Evolutionary conservation across 352 stramenopile genomes (phyloP), one percentile per base, ranked within the genome.

Genomic region (Phytophthora foliorum): DNA sequence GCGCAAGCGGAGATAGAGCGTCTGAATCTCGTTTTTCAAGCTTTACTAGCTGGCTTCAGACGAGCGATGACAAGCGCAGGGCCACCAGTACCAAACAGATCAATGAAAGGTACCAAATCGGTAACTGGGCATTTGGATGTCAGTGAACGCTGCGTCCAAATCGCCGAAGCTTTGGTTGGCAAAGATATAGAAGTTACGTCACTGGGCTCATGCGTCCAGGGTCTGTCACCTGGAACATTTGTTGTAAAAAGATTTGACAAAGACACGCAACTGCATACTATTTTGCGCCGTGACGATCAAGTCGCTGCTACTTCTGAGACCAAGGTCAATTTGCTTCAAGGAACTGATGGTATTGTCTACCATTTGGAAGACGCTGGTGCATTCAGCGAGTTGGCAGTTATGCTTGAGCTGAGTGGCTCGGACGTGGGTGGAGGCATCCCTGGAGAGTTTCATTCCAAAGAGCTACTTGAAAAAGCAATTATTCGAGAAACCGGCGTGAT

Each of bases 401-500:
- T 80, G 51, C 64, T 80, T 8, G 68, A 77, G 42, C 32, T 75
- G 11, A 75, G 60, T 53, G 63, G 69, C 17, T 77, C 56, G 7
- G 72, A 71, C 29, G 38, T 73, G 3, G 27, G 64, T 41, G 55
- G 64, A 52, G 61, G 46, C 19, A 66, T 75, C 29, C 49, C 63
- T 25, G 68, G 72, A 16, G 72, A 75, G 7, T 80, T 80, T 59
- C 69, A 69, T 22, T 80, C 72, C 1, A 80, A 80, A 55, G 69
- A 80, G 44, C 53, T 80, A 19, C 72, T 80, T 4, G 72, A 80
- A 60, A 75, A 72, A 57, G 72, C 69, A 5, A 80, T 80, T n/a
- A 57, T 74, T 53, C 63, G 48, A 60, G 72, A 80, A 49, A 72
- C 64, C 16, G 53, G 64, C 14, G 45, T 62, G 19, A 38, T 65